phyloP scores from a whole-genome alignment of 2,329 filamentous ascomycete genomes.

The Cladosporium sp. region DNA sequence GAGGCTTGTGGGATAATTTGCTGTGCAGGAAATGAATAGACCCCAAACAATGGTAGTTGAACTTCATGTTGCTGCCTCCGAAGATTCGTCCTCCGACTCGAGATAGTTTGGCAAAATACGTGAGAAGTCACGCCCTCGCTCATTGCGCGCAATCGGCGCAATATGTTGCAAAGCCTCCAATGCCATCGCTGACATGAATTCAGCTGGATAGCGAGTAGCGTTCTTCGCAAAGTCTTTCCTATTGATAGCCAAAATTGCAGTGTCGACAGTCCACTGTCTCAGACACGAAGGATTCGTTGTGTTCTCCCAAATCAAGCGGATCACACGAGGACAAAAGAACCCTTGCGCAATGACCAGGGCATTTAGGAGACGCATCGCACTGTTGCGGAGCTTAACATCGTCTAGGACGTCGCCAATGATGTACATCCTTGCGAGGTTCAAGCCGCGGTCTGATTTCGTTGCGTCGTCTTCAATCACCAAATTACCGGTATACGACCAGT shows the following conservation, averaged over 20 bases:
- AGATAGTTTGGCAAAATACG: not conserved
- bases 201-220: not conserved
- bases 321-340: not conserved
- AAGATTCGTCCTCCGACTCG: not conserved
- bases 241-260: not conserved
- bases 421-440: not conserved
- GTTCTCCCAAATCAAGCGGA: not conserved
- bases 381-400: slow-evolving; percentile 4
- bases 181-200: not conserved
- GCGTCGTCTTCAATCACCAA: not conserved
- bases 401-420: not conserved
- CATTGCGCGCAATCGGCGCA: not conserved
- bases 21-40: not conserved
- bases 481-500: slow-evolving; percentile 20
- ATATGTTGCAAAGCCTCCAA: not conserved
- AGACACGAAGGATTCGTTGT: not conserved
- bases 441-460: not conserved
- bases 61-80: not conserved
- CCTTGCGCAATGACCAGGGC: not conserved
- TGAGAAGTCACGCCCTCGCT: not conserved
- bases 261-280: not conserved
- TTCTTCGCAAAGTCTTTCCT: not conserved
- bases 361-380: not conserved
- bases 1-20: not conserved
- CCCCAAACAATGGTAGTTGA: not conserved